Percentiles rank a stretch among this genome's conserved stretches.
These are phyloP conservation scores for Cercis canadensis DNA, from an alignment of 306 rosid species.

Conservation along the genomic window DNA sequence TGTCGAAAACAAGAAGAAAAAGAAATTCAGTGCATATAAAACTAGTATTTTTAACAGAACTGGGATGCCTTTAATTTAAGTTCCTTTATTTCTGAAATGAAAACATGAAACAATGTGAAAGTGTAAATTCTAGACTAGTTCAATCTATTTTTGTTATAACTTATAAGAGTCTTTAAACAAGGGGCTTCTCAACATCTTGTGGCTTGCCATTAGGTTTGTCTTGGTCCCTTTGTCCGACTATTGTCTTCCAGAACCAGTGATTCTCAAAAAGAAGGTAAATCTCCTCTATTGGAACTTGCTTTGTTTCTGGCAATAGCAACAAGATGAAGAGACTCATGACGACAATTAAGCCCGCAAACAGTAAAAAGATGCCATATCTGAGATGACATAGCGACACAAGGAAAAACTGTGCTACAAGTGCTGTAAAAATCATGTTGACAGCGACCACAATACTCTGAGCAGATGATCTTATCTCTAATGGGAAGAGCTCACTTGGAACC, in stretches of 20 bases:
- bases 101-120: too few species aligned
- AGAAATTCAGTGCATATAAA: too few species aligned
- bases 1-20: too few species aligned
- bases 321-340: slow-evolving; percentile 63
- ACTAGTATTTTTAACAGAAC: too few species aligned
- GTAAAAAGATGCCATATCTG: slow-evolving; percentile 58
- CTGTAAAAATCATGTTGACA: slow-evolving; percentile 64
- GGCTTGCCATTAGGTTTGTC: too few species aligned
- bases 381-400: slow-evolving; percentile 58
- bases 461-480: slow-evolving; percentile 66
- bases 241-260: slow-evolving; percentile 62
- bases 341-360: slow-evolving; percentile 55
- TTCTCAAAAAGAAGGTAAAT: slow-evolving; percentile 56
- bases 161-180: too few species aligned
- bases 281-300: slow-evolving; percentile 72
- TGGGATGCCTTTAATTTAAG: too few species aligned
- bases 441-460: slow-evolving; percentile 68
- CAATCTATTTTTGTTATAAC: too few species aligned
- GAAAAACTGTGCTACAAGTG: slow-evolving; percentile 67
- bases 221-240: slow-evolving; percentile 19
- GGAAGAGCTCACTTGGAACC: slow-evolving; percentile 70
- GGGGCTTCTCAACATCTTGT: too few species aligned
- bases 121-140: too few species aligned
- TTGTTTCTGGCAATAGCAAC: slow-evolving; percentile 70
- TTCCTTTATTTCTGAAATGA: too few species aligned